Percentiles rank a stretch among this genome's conserved stretches.
These are phyloP conservation scores for Microbotryum violaceum DNA, from an alignment of 1,284 basidiomycete species.

Conservation along the genomic window DNA sequence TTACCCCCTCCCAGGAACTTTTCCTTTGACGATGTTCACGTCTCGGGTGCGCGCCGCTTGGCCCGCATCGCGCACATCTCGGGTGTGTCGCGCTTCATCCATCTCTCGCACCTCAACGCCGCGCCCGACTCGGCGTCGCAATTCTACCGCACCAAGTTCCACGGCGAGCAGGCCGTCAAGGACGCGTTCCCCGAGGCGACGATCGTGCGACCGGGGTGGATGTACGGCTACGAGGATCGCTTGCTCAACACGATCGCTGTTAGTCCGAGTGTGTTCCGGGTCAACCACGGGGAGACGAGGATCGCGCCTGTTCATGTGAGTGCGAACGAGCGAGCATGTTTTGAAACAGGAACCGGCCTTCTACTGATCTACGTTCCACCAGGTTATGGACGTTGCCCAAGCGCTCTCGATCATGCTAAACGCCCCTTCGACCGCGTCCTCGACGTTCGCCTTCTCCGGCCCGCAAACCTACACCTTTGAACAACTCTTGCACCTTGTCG, in stretches of 20 bases:
- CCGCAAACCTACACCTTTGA: conserved; percentile 78
- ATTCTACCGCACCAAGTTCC: conserved; percentile 83
- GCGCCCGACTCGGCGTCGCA: conserved; percentile 65
- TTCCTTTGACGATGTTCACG: conserved; percentile 67
- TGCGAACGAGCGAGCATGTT: conserved; percentile 9
- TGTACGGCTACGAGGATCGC: conserved; percentile 94
- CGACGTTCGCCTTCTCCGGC: conserved; percentile 75
- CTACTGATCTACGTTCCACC: conserved; percentile 2
- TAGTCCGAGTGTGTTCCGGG: conserved; percentile 90
- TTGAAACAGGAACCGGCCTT: background rate
- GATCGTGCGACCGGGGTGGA: conserved; percentile 73
- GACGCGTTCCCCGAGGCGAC: conserved; percentile 79
- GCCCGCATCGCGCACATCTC: conserved; percentile 69
- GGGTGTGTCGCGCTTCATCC: conserved; percentile 80
- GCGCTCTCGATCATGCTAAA: conserved; percentile 73
- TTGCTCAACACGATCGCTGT: conserved; percentile 86
- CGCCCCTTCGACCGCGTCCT: conserved; percentile 53
- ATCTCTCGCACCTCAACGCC: conserved; percentile 94
- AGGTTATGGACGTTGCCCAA: conserved; percentile 90
- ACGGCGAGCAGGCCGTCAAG: conserved; percentile 82
- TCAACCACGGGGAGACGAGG: conserved; percentile 79
- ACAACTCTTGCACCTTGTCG: conserved; percentile 74
- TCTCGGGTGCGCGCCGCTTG: conserved; percentile 57
- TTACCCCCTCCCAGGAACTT: conserved; percentile 60
- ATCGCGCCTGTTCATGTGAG: conserved; percentile 86